Conservation (phyloP, 306 rosid species). For the Corylus heterophylla region DNA sequence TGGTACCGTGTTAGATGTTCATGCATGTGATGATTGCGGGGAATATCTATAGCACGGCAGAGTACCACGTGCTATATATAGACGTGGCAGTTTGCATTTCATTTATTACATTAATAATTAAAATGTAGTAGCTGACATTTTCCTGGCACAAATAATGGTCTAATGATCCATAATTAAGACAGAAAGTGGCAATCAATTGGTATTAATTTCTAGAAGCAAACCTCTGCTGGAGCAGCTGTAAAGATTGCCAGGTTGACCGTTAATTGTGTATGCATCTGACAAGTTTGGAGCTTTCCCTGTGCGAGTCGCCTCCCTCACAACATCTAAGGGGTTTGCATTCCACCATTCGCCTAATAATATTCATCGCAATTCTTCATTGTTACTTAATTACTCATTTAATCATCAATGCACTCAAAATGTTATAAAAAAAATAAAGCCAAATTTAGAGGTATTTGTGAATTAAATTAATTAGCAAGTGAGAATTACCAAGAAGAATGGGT, state of each 20-base stretch:
- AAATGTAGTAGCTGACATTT: too few species aligned
- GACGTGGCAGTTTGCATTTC: too few species aligned
- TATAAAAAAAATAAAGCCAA: too few species aligned
- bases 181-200: background rate
- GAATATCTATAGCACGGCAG: too few species aligned
- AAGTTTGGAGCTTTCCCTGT: constrained; percentile 80
- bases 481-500: constrained; percentile 68
- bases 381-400: background rate
- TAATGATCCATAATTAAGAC: too few species aligned
- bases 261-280: constrained; percentile 85
- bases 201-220: constrained; percentile 19
- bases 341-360: constrained; percentile 86
- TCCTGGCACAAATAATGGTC: too few species aligned
- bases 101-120: too few species aligned
- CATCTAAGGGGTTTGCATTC: constrained; percentile 82
- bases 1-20: too few species aligned
- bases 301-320: constrained; percentile 57
- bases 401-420: too few species aligned
- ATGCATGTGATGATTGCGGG: too few species aligned
- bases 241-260: constrained; percentile 96
- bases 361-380: constrained; percentile 2
- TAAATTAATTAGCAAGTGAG: too few species aligned
- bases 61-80: too few species aligned
- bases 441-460: background rate
- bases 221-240: constrained; percentile 87